phyloP scores from a whole-genome alignment of 2,329 filamentous ascomycete species.

The Colletotrichum truncatum region DNA sequence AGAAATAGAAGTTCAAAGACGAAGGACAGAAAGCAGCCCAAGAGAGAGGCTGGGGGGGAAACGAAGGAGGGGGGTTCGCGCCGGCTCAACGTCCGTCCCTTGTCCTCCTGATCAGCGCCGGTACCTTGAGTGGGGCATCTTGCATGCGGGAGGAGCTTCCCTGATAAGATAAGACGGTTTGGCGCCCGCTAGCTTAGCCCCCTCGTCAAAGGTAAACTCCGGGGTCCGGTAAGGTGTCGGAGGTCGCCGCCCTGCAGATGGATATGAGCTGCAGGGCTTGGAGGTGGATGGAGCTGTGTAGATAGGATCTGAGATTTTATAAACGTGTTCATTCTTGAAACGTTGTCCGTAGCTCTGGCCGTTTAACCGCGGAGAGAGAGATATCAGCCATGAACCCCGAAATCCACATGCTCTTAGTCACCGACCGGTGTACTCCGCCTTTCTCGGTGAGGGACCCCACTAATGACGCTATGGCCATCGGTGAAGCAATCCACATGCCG shows the following conservation, averaged over 20 bases:
- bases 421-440: constrained; percentile 13
- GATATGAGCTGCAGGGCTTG: background rate
- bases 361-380: background rate
- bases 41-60: constrained; percentile 7
- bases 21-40: background rate
- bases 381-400: background rate
- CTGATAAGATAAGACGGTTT: constrained; percentile 25
- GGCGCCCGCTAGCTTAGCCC: background rate
- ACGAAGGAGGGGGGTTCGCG: constrained; percentile 16
- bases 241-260: constrained; percentile 24
- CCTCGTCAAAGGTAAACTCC: constrained; percentile 11
- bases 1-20: constrained; percentile 16
- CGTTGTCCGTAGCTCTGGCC: background rate
- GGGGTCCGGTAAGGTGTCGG: constrained; percentile 24
- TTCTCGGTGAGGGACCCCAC: constrained; percentile 15
- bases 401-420: constrained; percentile 5
- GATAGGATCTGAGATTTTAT: background rate
- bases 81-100: constrained; percentile 22
- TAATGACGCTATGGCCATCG: background rate
- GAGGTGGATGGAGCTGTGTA: background rate
- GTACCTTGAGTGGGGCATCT: constrained; percentile 24
- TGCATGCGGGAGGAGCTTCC: constrained; percentile 24
- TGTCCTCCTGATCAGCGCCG: constrained; percentile 30
- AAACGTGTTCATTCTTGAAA: constrained; percentile 17
- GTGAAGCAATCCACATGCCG: background rate